phyloP scores from a whole-genome alignment of 2,329 filamentous ascomycete species.

The Aspergillus sergii region DNA sequence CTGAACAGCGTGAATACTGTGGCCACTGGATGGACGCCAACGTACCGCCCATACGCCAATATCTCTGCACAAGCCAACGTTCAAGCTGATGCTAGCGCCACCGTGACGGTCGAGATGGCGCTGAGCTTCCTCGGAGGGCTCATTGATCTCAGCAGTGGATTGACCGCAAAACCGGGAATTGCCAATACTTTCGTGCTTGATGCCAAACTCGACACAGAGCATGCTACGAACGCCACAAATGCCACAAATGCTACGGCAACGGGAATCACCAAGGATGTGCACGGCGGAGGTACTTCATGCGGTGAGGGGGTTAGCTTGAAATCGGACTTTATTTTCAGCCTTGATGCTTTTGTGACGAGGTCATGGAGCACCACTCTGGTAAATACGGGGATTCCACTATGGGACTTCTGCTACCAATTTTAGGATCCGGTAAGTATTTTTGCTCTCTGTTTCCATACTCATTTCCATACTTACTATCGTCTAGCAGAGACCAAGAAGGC shows the following conservation, averaged over 20 bases:
- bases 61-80: neutral
- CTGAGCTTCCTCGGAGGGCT: neutral
- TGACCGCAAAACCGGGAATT: neutral
- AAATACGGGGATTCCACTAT: neutral
- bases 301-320: neutral
- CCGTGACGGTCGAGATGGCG: neutral
- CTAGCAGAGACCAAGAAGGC: neutral
- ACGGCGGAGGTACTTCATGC: neutral
- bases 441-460: fast-evolving
- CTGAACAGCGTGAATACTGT: neutral
- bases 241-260: too few species aligned
- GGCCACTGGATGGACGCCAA: neutral
- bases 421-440: neutral
- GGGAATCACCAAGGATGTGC: too few species aligned
- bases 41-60: neutral
- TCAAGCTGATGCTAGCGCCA: neutral
- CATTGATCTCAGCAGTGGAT: neutral
- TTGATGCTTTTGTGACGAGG: neutral
- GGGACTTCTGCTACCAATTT: neutral
- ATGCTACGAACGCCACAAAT: too few species aligned
- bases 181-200: neutral
- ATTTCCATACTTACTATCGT: neutral
- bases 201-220: neutral
- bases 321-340: neutral
- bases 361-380: neutral